A percentile compares a stretch with the other conserved stretches of the same genome.
These are phyloP conservation scores for Scytalidium sp. DNA, from an alignment of 2,329 filamentous ascomycete genomes.

Conservation along the genomic window DNA sequence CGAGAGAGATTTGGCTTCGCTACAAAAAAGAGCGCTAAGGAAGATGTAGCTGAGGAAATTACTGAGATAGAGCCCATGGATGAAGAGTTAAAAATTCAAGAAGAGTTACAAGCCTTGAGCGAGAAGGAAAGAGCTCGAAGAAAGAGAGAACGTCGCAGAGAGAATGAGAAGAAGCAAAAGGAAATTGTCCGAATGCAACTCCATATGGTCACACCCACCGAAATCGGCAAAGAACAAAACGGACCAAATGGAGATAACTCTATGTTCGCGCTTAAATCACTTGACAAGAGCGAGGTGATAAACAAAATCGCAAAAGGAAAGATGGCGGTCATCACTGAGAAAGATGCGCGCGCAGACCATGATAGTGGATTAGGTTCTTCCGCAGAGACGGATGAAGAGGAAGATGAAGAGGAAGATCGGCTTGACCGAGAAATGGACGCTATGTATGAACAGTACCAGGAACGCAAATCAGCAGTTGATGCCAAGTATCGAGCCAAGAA, in stretches of 20 bases:
- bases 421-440: slow-evolving; percentile 83
- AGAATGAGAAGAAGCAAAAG: slow-evolving; percentile 92
- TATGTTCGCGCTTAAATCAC: slow-evolving; percentile 81
- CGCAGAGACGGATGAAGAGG: slow-evolving; percentile 56
- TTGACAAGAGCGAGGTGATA: slow-evolving; percentile 72
- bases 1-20: slow-evolving; percentile 88
- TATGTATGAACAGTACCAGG: slow-evolving; percentile 84
- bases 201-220: slow-evolving; percentile 93
- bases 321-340: slow-evolving; percentile 67
- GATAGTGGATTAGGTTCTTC: slow-evolving; percentile 55
- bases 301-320: slow-evolving; percentile 71
- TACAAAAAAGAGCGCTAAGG: slow-evolving; percentile 54
- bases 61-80: slow-evolving; percentile 88
- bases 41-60: slow-evolving; percentile 62
- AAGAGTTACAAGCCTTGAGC: slow-evolving; percentile 78
- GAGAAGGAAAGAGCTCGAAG: slow-evolving; percentile 74
- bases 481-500: slow-evolving; percentile 91
- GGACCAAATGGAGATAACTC: slow-evolving; percentile 75
- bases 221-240: slow-evolving; percentile 87
- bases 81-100: slow-evolving; percentile 86
- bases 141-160: slow-evolving; percentile 79
- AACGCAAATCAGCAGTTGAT: slow-evolving; percentile 74
- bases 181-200: slow-evolving; percentile 96
- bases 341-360: slow-evolving; percentile 52
- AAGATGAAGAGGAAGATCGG: slow-evolving; percentile 76